Conservation (phyloP, 2,329 filamentous ascomycete species). For the Scopulariopsis brevicaulis region DNA sequence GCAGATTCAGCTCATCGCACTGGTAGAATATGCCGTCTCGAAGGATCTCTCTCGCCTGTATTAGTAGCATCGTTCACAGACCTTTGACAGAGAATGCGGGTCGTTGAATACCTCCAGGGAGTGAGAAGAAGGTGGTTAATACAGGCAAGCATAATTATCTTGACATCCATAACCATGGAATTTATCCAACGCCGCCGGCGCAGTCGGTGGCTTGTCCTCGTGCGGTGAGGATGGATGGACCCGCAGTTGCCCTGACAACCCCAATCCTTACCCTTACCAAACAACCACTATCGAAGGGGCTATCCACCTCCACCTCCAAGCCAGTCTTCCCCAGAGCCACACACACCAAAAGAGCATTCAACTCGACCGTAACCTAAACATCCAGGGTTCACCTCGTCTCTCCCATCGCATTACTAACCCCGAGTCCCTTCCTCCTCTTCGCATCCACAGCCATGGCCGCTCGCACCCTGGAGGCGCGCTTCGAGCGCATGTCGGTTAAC, state of each 20-base stretch:
- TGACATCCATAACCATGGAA: no score
- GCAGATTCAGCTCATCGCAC: no score
- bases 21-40: no score
- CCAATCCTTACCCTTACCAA: not conserved
- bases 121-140: no score
- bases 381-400: not conserved
- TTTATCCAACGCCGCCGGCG: no score
- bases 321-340: not conserved
- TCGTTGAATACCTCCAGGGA: no score
- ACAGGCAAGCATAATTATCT: no score
- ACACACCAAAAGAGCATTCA: not conserved
- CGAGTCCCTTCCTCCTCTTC: constrained; percentile 1
- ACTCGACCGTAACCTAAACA: not conserved
- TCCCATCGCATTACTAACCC: not conserved
- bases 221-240: not conserved
- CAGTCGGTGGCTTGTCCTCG: not conserved
- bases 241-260: constrained; percentile 2
- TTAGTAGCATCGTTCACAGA: no score
- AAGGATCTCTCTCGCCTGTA: no score
- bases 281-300: not conserved
- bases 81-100: no score
- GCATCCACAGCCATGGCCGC: constrained; percentile 47
- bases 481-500: constrained; percentile 81
- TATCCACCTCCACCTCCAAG: not conserved
- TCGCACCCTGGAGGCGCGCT: constrained; percentile 70